Evolutionary conservation across 1,139 yeast genomes (phyloP), one percentile per base, ranked within the genome.

Genomic region (Pichia sp.): DNA sequence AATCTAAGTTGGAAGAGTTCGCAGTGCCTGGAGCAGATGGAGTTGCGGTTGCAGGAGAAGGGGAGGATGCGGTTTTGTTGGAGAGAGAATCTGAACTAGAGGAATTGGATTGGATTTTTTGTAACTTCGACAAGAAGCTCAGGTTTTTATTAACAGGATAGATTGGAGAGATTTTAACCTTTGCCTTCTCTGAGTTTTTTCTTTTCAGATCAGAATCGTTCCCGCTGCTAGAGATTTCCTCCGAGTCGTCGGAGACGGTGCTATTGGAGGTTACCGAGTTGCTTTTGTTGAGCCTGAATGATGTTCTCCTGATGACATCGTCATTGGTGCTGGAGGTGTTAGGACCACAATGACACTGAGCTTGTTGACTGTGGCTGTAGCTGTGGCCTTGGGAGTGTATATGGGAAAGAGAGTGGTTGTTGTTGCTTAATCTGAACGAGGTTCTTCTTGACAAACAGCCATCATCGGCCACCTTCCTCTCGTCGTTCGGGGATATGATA

Each of bases 401-500:
- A 8, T 34, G 37, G 19, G 37, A n/a, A 13, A 13, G 37, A 6
- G 37, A 34, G n/a, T 34, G 42, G 40, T 46, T 50, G 31, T 21
- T 13, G 22, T n/a, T 25, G 18, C 40, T 50, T 8, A 57, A 4
- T 43, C 58, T 53, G 18, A 55, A 55, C 4, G 52, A 50, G 16
- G 55, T 54, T 26, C 55, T 50, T 46, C 55, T 47, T 6, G 55
- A 51, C n/a, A 54, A 36, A 26, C 34, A 13, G 12, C 31, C 37
- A 8, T 37, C 42, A 19, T 43, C 46, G 23, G 12, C 23, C 5
- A 43, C 10, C 23, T 44, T 49, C 8, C 31, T 45, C 12, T 48
- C 52, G 22, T 60, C 61, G 23, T 55, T 55, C 22, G 55, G 51
- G n/a, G 59, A 54, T 13, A 56, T 37, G n/a, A 44, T 41, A 12